Evolutionary conservation across 441 rosid species (phyloP), one percentile per base, ranked within the genome.

Genomic region (California macrophylla): DNA sequence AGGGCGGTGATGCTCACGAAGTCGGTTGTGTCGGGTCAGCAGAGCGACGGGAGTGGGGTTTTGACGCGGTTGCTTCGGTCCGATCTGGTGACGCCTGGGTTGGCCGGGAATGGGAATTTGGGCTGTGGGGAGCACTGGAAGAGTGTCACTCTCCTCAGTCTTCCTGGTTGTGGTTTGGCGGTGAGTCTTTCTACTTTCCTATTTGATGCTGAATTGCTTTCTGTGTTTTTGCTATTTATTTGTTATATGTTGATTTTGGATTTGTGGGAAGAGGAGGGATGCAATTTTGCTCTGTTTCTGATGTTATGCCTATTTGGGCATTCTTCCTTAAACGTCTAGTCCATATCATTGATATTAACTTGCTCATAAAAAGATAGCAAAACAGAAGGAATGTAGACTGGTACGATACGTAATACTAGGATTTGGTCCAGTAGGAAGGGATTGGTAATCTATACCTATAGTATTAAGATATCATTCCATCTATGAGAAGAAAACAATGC

Each of bases 51-150:
- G 9, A 73, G 84, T 1, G 96, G 94, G 3, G 84, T 94, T 20
- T 73, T 94, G 71, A 83, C 84, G 2, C 82, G 96, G 80, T 73
- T 94, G 28, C 70, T 94, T 80, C 72, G 89, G 64, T 90, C 89
- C 26, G 74, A 83, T 79, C 78, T 88, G 83, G 78, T 63, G 16
- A 73, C 13, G 12, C 58, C 20, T 38, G 29, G 77, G 0, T 71
- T 65, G 10, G 72, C 62, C 1, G 76, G 77, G 24, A 81, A 79
- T 15, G 80, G 81, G 71, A 50, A 70, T 50, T 71, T 72, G 29
- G 77, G 66, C 32, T 84, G 84, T 38, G 89, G 91, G 1, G 94
- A 82, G 62, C 97, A 94, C 71, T 94, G 98, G 98, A 82, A 81
- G 76, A 87, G 81, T 74, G 86, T 86, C 40, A 84, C 96, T 20